phyloP scores from a whole-genome alignment of 768 basidiomycete species.

The Hortiboletus campestris region DNA sequence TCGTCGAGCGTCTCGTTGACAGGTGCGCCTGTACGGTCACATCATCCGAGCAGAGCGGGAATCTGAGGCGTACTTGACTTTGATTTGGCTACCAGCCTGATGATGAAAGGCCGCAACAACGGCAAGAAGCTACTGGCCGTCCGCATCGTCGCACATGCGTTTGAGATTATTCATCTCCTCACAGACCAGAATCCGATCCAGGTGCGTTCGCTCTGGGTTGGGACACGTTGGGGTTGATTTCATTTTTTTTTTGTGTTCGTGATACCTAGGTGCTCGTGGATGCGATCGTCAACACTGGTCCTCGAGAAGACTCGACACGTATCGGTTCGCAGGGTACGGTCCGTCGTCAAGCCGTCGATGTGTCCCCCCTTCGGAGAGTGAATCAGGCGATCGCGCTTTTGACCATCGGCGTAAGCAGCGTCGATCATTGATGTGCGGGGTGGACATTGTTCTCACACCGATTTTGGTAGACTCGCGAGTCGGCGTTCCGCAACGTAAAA shows the following conservation, averaged over 20 bases:
- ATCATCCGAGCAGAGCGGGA: background rate
- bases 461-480: conserved; percentile 83
- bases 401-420: conserved; percentile 82
- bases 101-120: too few species aligned
- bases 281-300: conserved; percentile 99
- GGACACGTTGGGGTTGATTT: accelerated
- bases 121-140: conserved; percentile 44
- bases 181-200: conserved; percentile 99
- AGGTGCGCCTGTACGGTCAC: conserved; percentile 48
- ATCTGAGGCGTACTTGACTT: background rate
- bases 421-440: background rate
- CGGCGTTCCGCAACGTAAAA: conserved; percentile 99
- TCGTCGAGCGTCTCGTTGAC: conserved; percentile 98
- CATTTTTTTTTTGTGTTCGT: background rate
- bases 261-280: conserved; percentile 82
- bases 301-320: conserved; percentile 99
- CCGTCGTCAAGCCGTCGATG: conserved; percentile 99
- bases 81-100: too few species aligned
- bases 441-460: background rate
- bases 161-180: conserved; percentile 99
- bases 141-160: conserved; percentile 98
- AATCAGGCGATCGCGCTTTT: conserved; percentile 96
- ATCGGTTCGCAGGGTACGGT: conserved; percentile 99
- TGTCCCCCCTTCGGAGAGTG: conserved; percentile 95
- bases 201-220: conserved; percentile 44